Conservation (phyloP, 805 yeast species). For the Lachancea dasiensis region DNA sequence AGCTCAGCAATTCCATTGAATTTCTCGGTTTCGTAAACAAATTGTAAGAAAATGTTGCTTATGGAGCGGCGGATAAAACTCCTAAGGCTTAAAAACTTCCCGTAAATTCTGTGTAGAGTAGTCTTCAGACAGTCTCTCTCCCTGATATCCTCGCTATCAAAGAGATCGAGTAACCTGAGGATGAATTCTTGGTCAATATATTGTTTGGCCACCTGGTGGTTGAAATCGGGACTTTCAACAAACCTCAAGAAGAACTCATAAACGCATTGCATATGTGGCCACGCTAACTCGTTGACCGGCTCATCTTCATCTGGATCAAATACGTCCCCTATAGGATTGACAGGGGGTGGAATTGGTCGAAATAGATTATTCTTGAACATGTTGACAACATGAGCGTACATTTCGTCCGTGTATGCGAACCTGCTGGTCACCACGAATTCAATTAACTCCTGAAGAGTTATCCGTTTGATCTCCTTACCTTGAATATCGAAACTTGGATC, state of each 20-base stretch:
- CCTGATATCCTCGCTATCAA: constrained; percentile 94
- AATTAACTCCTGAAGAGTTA: constrained; percentile 81
- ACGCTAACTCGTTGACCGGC: constrained; percentile 90
- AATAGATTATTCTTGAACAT: constrained; percentile 89
- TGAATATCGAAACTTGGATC: constrained; percentile 89
- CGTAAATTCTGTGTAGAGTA: constrained; percentile 91
- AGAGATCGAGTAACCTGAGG: constrained; percentile 71
- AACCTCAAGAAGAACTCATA: constrained; percentile 91
- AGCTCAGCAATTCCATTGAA: constrained; percentile 95
- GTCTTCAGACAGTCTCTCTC: constrained; percentile 95
- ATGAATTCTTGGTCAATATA: constrained; percentile 90
- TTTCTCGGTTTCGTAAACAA: constrained; percentile 90
- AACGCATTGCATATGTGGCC: constrained; percentile 98
- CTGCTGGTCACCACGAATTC: constrained; percentile 80
- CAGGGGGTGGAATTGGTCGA: constrained; percentile 97
- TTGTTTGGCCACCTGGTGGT: constrained; percentile 87
- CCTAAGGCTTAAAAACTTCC: constrained; percentile 84
- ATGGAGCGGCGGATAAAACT: constrained; percentile 88
- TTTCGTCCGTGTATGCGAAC: constrained; percentile 81
- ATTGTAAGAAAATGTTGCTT: constrained; percentile 86
- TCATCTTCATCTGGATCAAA: constrained; percentile 99
- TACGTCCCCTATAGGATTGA: constrained; percentile 92
- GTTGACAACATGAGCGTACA: constrained; percentile 79
- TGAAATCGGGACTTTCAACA: constrained; percentile 91
- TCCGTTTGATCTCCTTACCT: constrained; percentile 87